These are phyloP conservation scores for Calophaca sinica DNA, from an alignment of 306 rosid species.

Conservation along the genomic window DNA sequence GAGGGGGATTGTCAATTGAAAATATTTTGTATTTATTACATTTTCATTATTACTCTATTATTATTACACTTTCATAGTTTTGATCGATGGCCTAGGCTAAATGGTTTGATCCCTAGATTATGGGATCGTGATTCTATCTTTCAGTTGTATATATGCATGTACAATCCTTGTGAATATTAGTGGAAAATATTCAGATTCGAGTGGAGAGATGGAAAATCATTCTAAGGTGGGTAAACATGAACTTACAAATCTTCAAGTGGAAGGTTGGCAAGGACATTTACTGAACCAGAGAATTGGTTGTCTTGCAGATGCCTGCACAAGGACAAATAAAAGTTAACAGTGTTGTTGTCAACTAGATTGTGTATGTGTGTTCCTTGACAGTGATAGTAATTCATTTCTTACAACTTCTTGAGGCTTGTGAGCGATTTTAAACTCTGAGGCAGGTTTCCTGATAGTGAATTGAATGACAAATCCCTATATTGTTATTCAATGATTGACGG, in stretches of 20 bases:
- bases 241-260: slow-evolving; percentile 84
- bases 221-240: slow-evolving; percentile 22
- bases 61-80: too few species aligned
- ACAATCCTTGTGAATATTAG: neutral
- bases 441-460: slow-evolving; percentile 77
- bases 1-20: too few species aligned
- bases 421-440: slow-evolving; percentile 83
- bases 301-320: slow-evolving; percentile 73
- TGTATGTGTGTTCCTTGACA: neutral
- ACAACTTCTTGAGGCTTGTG: slow-evolving; percentile 73
- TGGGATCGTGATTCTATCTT: too few species aligned
- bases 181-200: neutral
- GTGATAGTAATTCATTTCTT: slow-evolving; percentile 47
- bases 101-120: too few species aligned
- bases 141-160: too few species aligned
- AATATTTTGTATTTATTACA: too few species aligned
- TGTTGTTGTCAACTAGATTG: slow-evolving; percentile 19
- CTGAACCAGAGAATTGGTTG: slow-evolving; percentile 76
- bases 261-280: slow-evolving; percentile 70
- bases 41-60: too few species aligned
- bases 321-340: slow-evolving; percentile 39
- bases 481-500: slow-evolving; percentile 37
- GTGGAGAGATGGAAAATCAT: neutral
- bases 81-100: too few species aligned
- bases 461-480: slow-evolving; percentile 82